These are phyloP conservation scores for Pseudogymnoascus sp. DNA, from an alignment of 2,329 filamentous ascomycete genomes.

Conservation along the genomic window DNA sequence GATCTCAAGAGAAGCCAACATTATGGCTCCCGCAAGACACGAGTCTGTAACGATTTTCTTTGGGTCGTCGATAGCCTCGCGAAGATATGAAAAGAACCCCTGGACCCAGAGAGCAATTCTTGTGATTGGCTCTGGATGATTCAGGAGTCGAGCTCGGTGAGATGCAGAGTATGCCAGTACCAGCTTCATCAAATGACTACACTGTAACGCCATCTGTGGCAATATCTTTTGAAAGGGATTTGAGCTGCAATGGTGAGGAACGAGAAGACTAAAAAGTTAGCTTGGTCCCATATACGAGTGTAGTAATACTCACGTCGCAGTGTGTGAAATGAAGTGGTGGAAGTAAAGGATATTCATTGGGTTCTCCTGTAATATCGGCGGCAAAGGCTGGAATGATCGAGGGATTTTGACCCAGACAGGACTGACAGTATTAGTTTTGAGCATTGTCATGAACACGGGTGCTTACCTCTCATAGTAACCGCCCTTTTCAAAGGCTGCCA, in stretches of 20 bases:
- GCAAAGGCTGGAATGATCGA: conserved; percentile 39
- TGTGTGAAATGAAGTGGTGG: conserved; percentile 40
- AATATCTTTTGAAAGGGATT: conserved; percentile 45
- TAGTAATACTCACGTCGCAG: conserved; percentile 7
- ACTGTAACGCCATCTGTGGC: conserved; percentile 55
- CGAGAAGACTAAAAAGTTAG: conserved; percentile 60
- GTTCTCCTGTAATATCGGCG: conserved; percentile 52
- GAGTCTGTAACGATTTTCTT: conserved; percentile 59
- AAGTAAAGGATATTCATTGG: conserved; percentile 75
- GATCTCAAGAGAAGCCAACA: conserved; percentile 77
- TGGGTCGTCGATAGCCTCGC: conserved; percentile 54
- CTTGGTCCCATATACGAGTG: conserved; percentile 34
- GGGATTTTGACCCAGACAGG: conserved; percentile 11
- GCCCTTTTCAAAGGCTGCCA: conserved; percentile 47
- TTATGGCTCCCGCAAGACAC: conserved; percentile 72
- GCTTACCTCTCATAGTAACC: conserved; percentile 66
- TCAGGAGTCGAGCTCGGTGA: conserved; percentile 66
- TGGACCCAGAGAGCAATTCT: conserved; percentile 75
- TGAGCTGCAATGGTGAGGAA: conserved; percentile 42
- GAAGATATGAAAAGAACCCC: conserved; percentile 66
- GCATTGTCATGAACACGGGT: conserved; percentile 43
- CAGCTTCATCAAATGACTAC: conserved; percentile 66
- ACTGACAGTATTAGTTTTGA: not conserved
- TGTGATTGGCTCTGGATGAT: conserved; percentile 64
- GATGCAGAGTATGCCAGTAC: conserved; percentile 78